Conservation (phyloP, 139 green algal species). For the Nannochloris sp. region DNA sequence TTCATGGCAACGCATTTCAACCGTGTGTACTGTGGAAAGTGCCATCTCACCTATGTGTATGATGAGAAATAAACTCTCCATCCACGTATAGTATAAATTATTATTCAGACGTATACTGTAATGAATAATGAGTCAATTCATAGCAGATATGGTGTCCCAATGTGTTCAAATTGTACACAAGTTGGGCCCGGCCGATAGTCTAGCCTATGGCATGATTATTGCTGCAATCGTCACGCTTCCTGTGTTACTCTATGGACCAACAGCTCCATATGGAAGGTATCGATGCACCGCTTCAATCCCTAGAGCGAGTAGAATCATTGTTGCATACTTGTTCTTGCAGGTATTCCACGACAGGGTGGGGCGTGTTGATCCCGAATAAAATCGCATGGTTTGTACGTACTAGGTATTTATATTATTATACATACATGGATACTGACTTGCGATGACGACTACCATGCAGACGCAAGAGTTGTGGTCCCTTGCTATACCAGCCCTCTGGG, state of each 20-base stretch:
- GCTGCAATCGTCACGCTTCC: background rate
- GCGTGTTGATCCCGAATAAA: constrained; percentile 7
- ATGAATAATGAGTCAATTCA: too few species aligned
- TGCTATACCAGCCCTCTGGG: constrained; percentile 16
- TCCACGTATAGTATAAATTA: too few species aligned
- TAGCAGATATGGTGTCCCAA: too few species aligned
- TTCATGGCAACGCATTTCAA: constrained; percentile 99
- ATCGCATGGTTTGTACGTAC: constrained; percentile 11
- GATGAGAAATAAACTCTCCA: constrained; percentile 5
- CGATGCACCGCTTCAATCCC: background rate
- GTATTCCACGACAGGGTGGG: constrained; percentile 9
- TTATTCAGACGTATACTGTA: too few species aligned
- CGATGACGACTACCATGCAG: background rate
- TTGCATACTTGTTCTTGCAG: background rate
- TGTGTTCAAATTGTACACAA: too few species aligned
- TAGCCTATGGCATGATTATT: background rate
- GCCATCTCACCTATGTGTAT: constrained; percentile 66
- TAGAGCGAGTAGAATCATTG: background rate
- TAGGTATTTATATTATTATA: background rate
- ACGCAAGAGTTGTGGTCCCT: constrained; percentile 33
- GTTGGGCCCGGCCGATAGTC: background rate
- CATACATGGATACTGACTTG: background rate
- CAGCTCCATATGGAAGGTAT: constrained; percentile 5
- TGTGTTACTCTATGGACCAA: background rate
- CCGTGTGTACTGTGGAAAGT: constrained; percentile 96